Base-by-base conservation (phyloP, 305 asterid species). In the Fraxinus latifolia region DNA sequence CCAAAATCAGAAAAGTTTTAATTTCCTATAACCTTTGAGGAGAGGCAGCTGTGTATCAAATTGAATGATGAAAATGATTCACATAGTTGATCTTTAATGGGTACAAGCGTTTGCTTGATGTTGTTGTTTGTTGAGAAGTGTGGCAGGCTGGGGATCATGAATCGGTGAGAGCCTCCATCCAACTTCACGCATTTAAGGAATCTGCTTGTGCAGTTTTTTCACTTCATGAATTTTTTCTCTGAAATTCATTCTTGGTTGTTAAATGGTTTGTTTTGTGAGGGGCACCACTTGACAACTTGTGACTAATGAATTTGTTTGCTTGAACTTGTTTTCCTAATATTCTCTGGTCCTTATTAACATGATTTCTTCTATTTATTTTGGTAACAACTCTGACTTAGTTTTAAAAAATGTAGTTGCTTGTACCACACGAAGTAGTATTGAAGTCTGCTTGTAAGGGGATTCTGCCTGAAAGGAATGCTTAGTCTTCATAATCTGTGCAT, bases 391-490 rank as follows among this genome's bases (percentile, higher is more conserved):
- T 75, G 33, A 21, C 7, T 23, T 68, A 14, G 37, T 44, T 23
- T 77, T 44, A 9, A 15, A 50, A 25, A 36, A 42, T 60, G 17
- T 12, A 73, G 81, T 60, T 62, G 32, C 42, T 60, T 60, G 21
- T 80, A 74, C 70, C 39, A 37, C 77, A 3, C 8, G 53, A 39
- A 19, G 31, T 25, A 76, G 36, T 74, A 76, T 74, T 78, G 76
- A 53, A n/a, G 42, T 76, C 34, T 53, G 78, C 75, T 68, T 55
- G 17, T 47, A 36, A 60, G 79, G 81, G 77, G 34, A 23, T 33
- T 33, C 21, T 47, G 70, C 73, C 55, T 23, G 19, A 77, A 42
- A 17, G 73, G 76, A 71, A 32, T 55, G 8, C 68, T 58, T 27
- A 11, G 34, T 65, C 34, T 47, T 34, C 47, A 47, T 67, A 74